A percentile compares a stretch with the other conserved stretches of the same genome.
Evolutionary conservation across 345 rosid genomes (phyloP).

Genomic region (Corymbia maculata): DNA sequence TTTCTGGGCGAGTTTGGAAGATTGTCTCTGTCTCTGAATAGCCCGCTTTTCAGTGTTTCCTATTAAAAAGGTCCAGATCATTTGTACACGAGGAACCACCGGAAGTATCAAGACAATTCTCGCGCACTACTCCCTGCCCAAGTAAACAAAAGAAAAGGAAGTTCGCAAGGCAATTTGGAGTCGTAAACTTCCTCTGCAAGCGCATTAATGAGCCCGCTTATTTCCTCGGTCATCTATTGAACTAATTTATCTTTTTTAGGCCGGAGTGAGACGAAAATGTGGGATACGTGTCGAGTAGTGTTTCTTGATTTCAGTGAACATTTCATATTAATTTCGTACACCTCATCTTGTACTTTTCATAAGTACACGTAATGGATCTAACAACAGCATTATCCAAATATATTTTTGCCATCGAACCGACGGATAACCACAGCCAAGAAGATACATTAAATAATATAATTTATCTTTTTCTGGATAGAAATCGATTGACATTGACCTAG

Average conservation of each 20-base stretch:
- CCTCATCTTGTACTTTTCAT: not conserved
- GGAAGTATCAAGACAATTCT: not conserved
- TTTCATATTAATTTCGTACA: not conserved
- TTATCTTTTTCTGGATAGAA: not conserved
- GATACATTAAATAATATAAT: not conserved
- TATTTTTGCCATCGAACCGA: not conserved
- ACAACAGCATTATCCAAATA: slow-evolving; percentile 12
- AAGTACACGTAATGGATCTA: not conserved
- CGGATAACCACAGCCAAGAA: not conserved
- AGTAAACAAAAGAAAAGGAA: not conserved
- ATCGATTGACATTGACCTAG: not conserved
- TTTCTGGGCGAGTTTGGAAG: not conserved
- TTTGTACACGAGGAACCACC: not conserved
- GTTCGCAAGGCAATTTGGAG: not conserved
- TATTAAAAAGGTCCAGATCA: not conserved
- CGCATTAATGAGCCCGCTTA: not conserved
- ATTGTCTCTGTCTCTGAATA: not conserved
- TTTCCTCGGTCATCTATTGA: not conserved
- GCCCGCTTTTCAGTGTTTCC: not conserved
- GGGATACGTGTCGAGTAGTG: not conserved
- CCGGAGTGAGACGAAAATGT: not conserved
- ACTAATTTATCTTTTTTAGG: not conserved
- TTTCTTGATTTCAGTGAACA: not conserved
- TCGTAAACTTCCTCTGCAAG: not conserved
- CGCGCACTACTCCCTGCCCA: not conserved